These are phyloP conservation scores for Aspergillus puulaauensis DNA, from an alignment of 2,329 filamentous ascomycete species.

Conservation along the genomic window DNA sequence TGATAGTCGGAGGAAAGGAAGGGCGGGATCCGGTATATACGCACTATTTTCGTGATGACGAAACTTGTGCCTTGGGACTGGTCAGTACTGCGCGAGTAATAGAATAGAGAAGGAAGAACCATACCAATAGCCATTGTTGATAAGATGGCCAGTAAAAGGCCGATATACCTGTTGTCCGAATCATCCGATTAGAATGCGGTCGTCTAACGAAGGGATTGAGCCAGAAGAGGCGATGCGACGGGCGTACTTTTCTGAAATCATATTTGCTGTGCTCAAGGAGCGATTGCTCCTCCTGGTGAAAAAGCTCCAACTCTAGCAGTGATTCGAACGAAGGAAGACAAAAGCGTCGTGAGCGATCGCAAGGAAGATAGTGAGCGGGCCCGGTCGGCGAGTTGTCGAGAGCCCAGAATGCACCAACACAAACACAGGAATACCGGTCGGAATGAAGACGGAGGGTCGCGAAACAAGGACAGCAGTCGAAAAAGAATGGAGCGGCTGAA, in stretches of 20 bases:
- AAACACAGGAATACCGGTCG: constrained; percentile 5
- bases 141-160: constrained; percentile 46
- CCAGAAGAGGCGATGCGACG: constrained; percentile 1
- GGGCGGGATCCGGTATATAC: constrained; percentile 20
- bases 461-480: constrained; percentile 5
- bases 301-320: constrained; percentile 34
- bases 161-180: constrained; percentile 42
- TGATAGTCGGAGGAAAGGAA: constrained; percentile 7
- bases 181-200: constrained; percentile 20
- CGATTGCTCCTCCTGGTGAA: constrained; percentile 35
- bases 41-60: constrained; percentile 97
- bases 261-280: constrained; percentile 34
- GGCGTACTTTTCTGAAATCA: constrained; percentile 46
- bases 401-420: constrained; percentile 18
- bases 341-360: constrained; percentile 6
- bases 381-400: constrained; percentile 18
- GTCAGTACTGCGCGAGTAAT: constrained; percentile 11
- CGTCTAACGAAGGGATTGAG: constrained; percentile 1
- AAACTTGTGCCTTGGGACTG: constrained; percentile 78
- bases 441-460: not conserved
- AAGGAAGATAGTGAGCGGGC: not conserved
- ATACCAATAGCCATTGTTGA: constrained; percentile 51
- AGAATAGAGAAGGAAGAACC: constrained; percentile 1
- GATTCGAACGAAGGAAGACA: constrained; percentile 1
- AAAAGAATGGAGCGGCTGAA: constrained; percentile 15